Conservation (phyloP, 768 basidiomycete genomes). For the Boletus rubropictus region DNA sequence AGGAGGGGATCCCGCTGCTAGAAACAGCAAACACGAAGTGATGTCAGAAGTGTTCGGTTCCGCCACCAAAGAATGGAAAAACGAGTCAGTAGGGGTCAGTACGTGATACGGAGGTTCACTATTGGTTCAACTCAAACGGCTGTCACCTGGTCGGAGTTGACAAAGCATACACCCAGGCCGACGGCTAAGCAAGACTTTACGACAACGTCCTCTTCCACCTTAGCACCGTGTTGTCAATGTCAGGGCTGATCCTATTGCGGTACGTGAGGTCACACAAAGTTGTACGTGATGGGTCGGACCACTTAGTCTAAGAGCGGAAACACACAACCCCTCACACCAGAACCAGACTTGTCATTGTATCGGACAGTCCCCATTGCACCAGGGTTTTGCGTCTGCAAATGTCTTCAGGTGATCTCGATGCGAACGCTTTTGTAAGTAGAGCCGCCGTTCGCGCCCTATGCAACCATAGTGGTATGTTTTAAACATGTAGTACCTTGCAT, state of each 20-base stretch:
- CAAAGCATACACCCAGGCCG: not conserved
- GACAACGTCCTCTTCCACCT: not conserved
- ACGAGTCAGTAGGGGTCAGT: not conserved
- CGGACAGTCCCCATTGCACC: not conserved
- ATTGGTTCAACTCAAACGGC: not conserved
- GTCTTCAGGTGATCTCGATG: not conserved
- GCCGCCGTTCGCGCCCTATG: conserved; percentile 4
- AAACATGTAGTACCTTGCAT: too few species aligned
- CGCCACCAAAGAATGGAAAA: not conserved
- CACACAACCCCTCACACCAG: too few species aligned
- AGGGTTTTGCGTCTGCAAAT: not conserved
- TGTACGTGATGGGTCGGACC: not conserved
- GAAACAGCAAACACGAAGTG: not conserved
- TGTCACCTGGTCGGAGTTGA: not conserved
- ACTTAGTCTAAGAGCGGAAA: not conserved
- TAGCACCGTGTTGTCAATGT: not conserved
- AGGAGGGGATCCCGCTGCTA: not conserved
- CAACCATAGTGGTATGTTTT: conserved; percentile 11
- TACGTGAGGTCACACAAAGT: not conserved
- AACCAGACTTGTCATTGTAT: not conserved
- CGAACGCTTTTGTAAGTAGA: not conserved
- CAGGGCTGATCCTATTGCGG: not conserved
- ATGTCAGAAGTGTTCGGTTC: too few species aligned
- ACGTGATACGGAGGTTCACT: not conserved
- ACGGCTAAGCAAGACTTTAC: not conserved